Base-by-base conservation (phyloP, 148 eudicot species). In the Rhododendron ferrugineum region DNA sequence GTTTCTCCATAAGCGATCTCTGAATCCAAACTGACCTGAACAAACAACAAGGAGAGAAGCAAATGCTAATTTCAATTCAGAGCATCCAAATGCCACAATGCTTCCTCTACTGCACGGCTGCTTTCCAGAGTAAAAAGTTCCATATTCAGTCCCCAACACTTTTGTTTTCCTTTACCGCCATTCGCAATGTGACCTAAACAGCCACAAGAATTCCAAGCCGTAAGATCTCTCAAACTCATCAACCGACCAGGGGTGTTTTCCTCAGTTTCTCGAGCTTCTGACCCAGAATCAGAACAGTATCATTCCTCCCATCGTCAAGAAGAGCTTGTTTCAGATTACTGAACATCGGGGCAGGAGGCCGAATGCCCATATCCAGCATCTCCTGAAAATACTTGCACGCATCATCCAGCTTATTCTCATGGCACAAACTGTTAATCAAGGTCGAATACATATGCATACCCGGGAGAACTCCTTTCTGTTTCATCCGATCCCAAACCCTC, bases 351-450 rank as follows among this genome's bases (percentile, higher is more conserved):
- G 83, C 92, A n/a, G 98, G 94, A 85, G 99, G 97, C 87, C 97
- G 85, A 72, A 96, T 92, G 23, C 99, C 99, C 89, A 95, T 87
- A 87, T 90, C 94, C 81, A 96, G 68, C 97, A 96, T 96, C 84
- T 94, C 94, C 75, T 91, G 86, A 68, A 96, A 88, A 84, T 87
- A 95, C 58, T 89, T 89, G 79, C 92, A 93, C 34, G 97, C 98
- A 18, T 92, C 94, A 18, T 92, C 95, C 80, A 96, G 82, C 85
- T 89, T 91, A 60, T 89, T 91, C 79, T 86, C 95, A 78, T 87
- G 92, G 75, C 96, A 91, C 80, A 95, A 88, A n/a, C 91, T 88
- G 68, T 90, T 88, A n/a, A 94, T 94, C 91, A 96, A 76, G 34
- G 88, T 88, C 3, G 94, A 91, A 83, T 92, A 94, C 93, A 93